Evolutionary conservation across 352 stramenopile species (phyloP).

Genomic region (Phytophthora capsici): DNA sequence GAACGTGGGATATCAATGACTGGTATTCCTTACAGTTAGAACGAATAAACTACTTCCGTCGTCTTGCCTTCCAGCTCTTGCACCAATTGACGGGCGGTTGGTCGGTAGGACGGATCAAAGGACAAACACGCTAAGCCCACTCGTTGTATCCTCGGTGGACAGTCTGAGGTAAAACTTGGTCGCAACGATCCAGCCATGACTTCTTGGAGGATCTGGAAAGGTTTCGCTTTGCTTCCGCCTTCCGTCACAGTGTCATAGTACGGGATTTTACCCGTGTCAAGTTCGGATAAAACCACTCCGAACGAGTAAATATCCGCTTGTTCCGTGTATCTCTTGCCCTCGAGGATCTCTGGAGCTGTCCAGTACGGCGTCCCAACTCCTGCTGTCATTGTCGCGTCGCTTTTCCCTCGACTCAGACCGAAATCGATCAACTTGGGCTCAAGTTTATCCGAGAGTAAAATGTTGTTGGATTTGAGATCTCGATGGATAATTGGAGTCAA

Average conservation of each 20-base stretch:
- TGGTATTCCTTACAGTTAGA: background rate
- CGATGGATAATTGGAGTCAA: conserved; percentile 33
- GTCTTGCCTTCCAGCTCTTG: conserved; percentile 17
- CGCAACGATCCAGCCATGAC: conserved; percentile 46
- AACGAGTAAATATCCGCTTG: conserved; percentile 75
- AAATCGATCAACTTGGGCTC: conserved; percentile 85
- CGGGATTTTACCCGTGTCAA: conserved; percentile 41
- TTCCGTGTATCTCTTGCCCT: conserved; percentile 54
- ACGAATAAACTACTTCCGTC: background rate
- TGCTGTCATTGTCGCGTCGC: conserved; percentile 42
- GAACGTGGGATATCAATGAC: background rate
- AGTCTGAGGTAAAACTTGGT: conserved; percentile 48
- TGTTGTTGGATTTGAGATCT: conserved; percentile 22
- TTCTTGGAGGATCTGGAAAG: conserved; percentile 48
- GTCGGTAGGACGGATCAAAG: conserved; percentile 35
- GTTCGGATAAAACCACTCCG: conserved; percentile 58
- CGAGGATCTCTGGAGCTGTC: conserved; percentile 76
- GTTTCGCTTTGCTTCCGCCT: conserved; percentile 19
- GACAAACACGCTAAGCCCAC: conserved; percentile 35
- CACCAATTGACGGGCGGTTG: conserved; percentile 38
- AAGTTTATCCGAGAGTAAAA: conserved; percentile 53
- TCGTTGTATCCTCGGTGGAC: conserved; percentile 38
- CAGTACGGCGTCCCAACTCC: conserved; percentile 85
- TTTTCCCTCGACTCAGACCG: conserved; percentile 50
- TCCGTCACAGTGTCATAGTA: conserved; percentile 30